A percentile compares a stretch with the other conserved stretches of the same genome.
phyloP scores from a whole-genome alignment of 441 rosid species.

The Francoa sonchifolia region DNA sequence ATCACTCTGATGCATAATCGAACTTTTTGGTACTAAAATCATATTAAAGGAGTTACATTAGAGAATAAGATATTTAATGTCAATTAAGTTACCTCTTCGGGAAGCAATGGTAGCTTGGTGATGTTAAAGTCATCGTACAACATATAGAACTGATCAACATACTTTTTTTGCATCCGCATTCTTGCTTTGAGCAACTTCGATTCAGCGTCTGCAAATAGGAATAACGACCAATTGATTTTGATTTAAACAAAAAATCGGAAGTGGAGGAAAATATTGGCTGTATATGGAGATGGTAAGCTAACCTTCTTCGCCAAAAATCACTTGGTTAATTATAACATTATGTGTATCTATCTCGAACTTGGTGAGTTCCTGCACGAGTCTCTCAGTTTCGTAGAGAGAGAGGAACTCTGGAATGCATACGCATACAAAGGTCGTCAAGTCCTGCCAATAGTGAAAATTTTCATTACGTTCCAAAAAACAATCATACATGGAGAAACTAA shows the following conservation, averaged over 20 bases:
- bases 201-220: constrained; percentile 41
- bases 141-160: constrained; percentile 96
- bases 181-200: constrained; percentile 89
- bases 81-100: constrained; percentile 97
- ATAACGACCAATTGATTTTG: constrained; percentile 1
- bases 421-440: constrained; percentile 87
- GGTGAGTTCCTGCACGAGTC: constrained; percentile 96
- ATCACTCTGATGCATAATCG: neutral
- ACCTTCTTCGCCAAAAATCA: constrained; percentile 83
- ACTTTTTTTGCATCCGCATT: constrained; percentile 96
- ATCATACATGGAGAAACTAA: neutral
- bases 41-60: no score
- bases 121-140: constrained; percentile 92
- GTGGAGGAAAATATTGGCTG: neutral
- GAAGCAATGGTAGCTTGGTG: constrained; percentile 87
- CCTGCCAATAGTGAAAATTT: constrained; percentile 36
- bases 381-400: constrained; percentile 93
- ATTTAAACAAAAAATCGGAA: constrained; percentile 4
- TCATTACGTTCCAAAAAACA: neutral
- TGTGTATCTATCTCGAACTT: constrained; percentile 96
- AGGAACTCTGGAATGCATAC: constrained; percentile 99
- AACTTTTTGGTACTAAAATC: no score
- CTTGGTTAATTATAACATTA: constrained; percentile 95
- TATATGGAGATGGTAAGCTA: neutral
- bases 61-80: no score